These are phyloP conservation scores for Ceratocystis lukuohia DNA, from an alignment of 2,329 filamentous ascomycete genomes.

Conservation along the genomic window DNA sequence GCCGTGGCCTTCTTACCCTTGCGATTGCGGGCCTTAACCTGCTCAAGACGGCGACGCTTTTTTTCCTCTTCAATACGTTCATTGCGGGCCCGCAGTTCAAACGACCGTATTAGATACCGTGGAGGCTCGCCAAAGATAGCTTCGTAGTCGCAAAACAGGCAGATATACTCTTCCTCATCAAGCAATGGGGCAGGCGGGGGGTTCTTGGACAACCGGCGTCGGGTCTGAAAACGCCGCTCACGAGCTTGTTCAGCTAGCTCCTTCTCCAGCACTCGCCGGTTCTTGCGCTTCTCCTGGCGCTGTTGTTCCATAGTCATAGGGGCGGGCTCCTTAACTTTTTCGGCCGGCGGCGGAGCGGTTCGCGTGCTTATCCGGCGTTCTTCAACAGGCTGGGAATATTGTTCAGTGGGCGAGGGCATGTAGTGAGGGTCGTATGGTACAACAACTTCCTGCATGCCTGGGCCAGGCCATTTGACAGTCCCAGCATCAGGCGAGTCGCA, in stretches of 20 bases:
- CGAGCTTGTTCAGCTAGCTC: conserved; percentile 63
- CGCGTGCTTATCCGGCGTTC: not conserved
- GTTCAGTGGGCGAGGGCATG: conserved; percentile 22
- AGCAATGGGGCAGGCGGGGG: conserved; percentile 37
- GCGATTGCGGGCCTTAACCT: conserved; percentile 83
- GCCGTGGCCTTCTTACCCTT: conserved; percentile 67
- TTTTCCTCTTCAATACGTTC: conserved; percentile 76
- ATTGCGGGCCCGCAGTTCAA: conserved; percentile 86
- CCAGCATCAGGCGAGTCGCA: conserved; percentile 82
- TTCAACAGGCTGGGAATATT: conserved; percentile 19
- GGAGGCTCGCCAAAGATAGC: conserved; percentile 84
- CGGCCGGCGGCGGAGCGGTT: not conserved
- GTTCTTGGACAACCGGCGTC: conserved; percentile 62
- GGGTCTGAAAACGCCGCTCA: conserved; percentile 62
- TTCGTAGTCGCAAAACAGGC: conserved; percentile 97
- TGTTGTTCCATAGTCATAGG: conserved; percentile 17
- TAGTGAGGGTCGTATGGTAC: conserved; percentile 17
- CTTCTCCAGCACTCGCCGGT: conserved; percentile 52
- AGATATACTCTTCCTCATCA: conserved; percentile 75
- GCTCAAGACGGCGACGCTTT: conserved; percentile 70
- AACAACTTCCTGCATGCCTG: conserved; percentile 25
- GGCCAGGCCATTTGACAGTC: conserved; percentile 60
- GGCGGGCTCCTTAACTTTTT: conserved; percentile 4
- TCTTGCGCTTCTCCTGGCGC: conserved; percentile 35
- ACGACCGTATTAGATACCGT: conserved; percentile 70